Evolutionary conservation across 345 rosid genomes (phyloP).

Genomic region (Ceriops tagal): DNA sequence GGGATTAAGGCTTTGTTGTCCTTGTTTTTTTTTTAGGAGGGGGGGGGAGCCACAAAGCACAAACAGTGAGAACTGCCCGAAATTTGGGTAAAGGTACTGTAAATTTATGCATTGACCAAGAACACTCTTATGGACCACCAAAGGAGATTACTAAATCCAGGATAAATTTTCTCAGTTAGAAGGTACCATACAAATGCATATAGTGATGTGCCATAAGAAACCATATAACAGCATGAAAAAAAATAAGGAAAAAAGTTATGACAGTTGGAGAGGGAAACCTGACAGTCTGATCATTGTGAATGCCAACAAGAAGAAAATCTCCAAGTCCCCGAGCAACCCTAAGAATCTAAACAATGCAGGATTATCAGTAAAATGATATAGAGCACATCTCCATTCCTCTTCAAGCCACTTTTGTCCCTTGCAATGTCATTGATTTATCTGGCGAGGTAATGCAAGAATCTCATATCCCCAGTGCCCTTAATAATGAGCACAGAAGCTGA

Average conservation of each 20-base stretch:
- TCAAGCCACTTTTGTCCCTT: too few relatives aligned
- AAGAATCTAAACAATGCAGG: slow-evolving; percentile 36
- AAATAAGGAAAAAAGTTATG: not conserved
- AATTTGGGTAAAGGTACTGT: too few relatives aligned
- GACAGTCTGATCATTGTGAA: slow-evolving; percentile 62
- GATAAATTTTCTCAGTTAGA: not conserved
- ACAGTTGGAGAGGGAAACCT: slow-evolving; percentile 35
- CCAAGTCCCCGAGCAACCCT: slow-evolving; percentile 68
- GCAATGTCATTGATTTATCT: too few relatives aligned
- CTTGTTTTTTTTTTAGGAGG: too few relatives aligned
- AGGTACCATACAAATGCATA: not conserved
- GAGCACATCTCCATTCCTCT: not conserved
- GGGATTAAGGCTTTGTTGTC: too few relatives aligned
- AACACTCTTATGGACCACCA: too few relatives aligned
- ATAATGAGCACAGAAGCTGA: not conserved
- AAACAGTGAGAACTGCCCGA: too few relatives aligned
- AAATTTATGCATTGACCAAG: too few relatives aligned
- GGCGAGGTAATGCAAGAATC: not conserved
- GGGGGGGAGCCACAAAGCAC: too few relatives aligned
- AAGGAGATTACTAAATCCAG: not conserved
- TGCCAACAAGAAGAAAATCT: slow-evolving; percentile 77
- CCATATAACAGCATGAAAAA: not conserved
- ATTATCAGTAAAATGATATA: not conserved
- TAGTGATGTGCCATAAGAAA: not conserved
- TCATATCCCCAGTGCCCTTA: not conserved